A percentile compares a stretch with the other conserved stretches of the same genome.
Conservation (phyloP, 352 stramenopile genomes). For the Phytopythium delawarense region DNA sequence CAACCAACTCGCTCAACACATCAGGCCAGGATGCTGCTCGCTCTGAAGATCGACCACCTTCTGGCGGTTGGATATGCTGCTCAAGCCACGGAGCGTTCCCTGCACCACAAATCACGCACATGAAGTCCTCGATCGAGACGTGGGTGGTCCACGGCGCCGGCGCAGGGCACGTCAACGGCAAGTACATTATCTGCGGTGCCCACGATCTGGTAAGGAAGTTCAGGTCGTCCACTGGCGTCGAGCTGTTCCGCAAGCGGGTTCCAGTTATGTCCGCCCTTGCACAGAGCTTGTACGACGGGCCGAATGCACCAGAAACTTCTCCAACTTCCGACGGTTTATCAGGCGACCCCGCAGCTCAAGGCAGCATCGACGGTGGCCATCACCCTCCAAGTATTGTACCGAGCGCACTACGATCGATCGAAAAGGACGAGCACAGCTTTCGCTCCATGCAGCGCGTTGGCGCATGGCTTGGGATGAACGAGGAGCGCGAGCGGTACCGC, state of each 20-base stretch:
- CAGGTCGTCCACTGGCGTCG: constrained; percentile 55
- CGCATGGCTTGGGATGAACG: constrained; percentile 53
- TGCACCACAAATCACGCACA: constrained; percentile 18
- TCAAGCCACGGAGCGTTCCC: constrained; percentile 40
- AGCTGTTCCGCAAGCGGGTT: constrained; percentile 70
- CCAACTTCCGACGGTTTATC: neutral
- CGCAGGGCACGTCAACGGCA: constrained; percentile 48
- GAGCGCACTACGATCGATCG: constrained; percentile 29
- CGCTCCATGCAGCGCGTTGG: constrained; percentile 61
- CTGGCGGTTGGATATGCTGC: constrained; percentile 50
- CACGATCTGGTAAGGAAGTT: constrained; percentile 52
- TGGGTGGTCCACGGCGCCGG: constrained; percentile 56
- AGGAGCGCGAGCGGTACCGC: constrained; percentile 38
- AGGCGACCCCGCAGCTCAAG: neutral
- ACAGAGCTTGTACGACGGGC: constrained; percentile 24
- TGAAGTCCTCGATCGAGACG: constrained; percentile 58
- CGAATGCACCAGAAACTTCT: constrained; percentile 8
- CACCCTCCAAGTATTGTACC: constrained; percentile 17
- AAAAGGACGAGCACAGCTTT: constrained; percentile 44
- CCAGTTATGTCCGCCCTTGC: constrained; percentile 40
- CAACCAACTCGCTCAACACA: too few relatives aligned
- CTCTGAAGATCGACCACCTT: constrained; percentile 28
- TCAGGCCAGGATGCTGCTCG: constrained; percentile 1
- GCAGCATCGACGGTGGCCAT: neutral
- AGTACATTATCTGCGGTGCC: constrained; percentile 53